Evolutionary conservation across 345 rosid species (phyloP).

Genomic region (Garcia nutans): DNA sequence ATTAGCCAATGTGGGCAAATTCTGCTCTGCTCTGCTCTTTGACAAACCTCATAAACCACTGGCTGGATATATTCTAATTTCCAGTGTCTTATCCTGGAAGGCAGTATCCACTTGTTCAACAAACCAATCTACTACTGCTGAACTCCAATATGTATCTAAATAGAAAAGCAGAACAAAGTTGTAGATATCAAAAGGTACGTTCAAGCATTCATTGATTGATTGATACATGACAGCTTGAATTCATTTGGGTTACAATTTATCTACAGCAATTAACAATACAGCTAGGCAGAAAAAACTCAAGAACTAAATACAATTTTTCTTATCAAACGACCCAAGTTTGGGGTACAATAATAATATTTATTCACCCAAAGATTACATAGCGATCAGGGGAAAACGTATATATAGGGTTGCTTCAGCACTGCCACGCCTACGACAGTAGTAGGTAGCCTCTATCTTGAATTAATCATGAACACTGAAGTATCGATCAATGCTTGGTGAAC

Average conservation of each 20-base stretch:
- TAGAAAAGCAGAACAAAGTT: too few relatives aligned
- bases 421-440: neutral
- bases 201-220: neutral
- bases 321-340: neutral
- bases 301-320: neutral
- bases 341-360: constrained; percentile 10
- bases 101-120: neutral
- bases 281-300: neutral
- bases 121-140: neutral
- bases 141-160: neutral
- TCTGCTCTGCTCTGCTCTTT: neutral
- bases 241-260: neutral
- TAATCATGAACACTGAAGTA: neutral
- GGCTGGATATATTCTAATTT: neutral
- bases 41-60: neutral
- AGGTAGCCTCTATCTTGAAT: neutral
- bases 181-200: neutral
- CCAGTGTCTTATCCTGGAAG: neutral
- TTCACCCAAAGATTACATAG: constrained; percentile 17
- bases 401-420: neutral
- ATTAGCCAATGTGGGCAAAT: neutral
- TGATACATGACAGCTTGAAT: neutral
- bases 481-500: constrained; percentile 51
- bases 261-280: neutral
- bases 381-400: neutral